These are phyloP conservation scores for Fusarium setosum DNA, from an alignment of 2,329 filamentous ascomycete genomes.

Conservation along the genomic window DNA sequence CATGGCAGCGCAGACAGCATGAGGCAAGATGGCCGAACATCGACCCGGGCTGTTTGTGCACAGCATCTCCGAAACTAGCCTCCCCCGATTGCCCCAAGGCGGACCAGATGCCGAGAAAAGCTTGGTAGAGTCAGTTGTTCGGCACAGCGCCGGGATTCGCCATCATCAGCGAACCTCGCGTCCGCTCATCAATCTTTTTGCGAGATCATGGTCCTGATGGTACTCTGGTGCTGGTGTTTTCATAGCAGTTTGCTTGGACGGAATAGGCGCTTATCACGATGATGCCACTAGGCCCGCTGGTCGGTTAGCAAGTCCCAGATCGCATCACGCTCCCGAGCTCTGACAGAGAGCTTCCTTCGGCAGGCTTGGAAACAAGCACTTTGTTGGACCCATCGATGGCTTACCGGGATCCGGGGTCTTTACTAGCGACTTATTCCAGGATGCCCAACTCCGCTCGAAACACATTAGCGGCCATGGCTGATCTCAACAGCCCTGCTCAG, in stretches of 20 bases:
- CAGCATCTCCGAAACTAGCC: slow-evolving; percentile 33
- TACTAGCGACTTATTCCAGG: slow-evolving; percentile 43
- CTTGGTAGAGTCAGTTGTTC: slow-evolving; percentile 28
- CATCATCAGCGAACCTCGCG: not conserved
- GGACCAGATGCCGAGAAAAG: slow-evolving; percentile 36
- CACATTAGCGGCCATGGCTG: slow-evolving; percentile 55
- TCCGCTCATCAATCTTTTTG: not conserved
- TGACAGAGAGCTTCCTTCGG: slow-evolving; percentile 23
- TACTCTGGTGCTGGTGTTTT: not conserved
- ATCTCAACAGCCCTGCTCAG: slow-evolving; percentile 53
- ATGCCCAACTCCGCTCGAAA: slow-evolving; percentile 53
- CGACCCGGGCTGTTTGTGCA: slow-evolving; percentile 34
- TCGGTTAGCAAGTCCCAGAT: slow-evolving; percentile 16
- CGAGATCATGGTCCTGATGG: not conserved
- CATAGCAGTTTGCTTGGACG: not conserved
- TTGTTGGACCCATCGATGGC: slow-evolving; percentile 31
- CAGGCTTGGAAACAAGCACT: slow-evolving; percentile 38
- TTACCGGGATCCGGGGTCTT: slow-evolving; percentile 41
- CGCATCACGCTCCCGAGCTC: slow-evolving; percentile 31
- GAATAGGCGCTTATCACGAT: slow-evolving; percentile 2
- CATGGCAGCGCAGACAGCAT: slow-evolving; percentile 38
- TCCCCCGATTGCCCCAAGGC: slow-evolving; percentile 22
- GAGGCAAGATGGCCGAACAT: slow-evolving; percentile 34
- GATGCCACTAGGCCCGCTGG: slow-evolving; percentile 7
- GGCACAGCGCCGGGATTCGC: slow-evolving; percentile 19